These are phyloP conservation scores for Biscogniauxia marginata DNA, from an alignment of 2,329 filamentous ascomycete genomes.

Conservation along the genomic window DNA sequence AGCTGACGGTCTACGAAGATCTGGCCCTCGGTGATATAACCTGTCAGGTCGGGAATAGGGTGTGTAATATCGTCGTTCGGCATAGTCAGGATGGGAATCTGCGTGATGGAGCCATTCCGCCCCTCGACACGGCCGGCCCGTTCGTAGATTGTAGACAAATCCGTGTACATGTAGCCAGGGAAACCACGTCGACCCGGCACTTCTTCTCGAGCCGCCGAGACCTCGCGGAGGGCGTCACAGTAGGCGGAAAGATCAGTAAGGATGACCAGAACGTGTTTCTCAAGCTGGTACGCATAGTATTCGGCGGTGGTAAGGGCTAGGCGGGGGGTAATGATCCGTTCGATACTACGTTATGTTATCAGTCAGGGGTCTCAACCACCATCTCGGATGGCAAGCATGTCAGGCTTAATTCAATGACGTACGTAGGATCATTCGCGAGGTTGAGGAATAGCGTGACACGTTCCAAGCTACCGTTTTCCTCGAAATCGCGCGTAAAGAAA, in stretches of 20 bases:
- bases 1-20: conserved; percentile 95
- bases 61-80: conserved; percentile 99
- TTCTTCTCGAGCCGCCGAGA: conserved; percentile 96
- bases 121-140: conserved; percentile 96
- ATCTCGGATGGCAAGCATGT: background rate
- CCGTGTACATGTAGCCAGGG: conserved; percentile 99
- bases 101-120: conserved; percentile 96
- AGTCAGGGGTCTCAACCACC: conserved; percentile 9
- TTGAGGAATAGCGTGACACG: conserved; percentile 97
- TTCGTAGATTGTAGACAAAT: conserved; percentile 99
- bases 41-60: conserved; percentile 96
- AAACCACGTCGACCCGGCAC: conserved; percentile 98
- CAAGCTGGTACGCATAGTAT: conserved; percentile 99
- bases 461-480: conserved; percentile 98
- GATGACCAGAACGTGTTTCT: conserved; percentile 99
- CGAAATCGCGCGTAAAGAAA: conserved; percentile 98
- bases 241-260: conserved; percentile 97
- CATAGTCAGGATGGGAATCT: conserved; percentile 99
- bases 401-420: conserved; percentile 37
- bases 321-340: conserved; percentile 99
- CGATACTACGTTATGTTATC: conserved; percentile 62
- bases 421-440: conserved; percentile 98
- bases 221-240: conserved; percentile 97
- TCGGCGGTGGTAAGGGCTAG: conserved; percentile 96
- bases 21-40: conserved; percentile 98